Evolutionary conservation across 768 basidiomycete genomes (phyloP), one percentile per base, ranked within the genome.

Genomic region (Pseudohyphozyma bogoriensis): DNA sequence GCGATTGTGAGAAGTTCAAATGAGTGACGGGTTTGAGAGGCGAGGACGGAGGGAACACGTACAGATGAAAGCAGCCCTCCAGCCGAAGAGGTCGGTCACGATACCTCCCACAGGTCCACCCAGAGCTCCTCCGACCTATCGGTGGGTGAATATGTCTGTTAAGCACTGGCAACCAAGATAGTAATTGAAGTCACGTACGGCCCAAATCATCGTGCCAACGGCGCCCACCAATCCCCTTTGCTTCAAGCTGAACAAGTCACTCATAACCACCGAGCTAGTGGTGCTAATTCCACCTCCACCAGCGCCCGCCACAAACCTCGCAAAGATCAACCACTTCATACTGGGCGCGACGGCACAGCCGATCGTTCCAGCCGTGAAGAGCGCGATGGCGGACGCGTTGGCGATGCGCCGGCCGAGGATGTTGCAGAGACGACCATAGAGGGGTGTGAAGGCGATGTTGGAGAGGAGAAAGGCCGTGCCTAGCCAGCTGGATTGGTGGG

Each of bases 161-260:
- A n/a, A n/a, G n/a, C n/a, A n/a, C n/a, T n/a, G n/a, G n/a, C n/a
- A n/a, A n/a, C n/a, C n/a, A n/a, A n/a, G n/a, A n/a, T n/a, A n/a
- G n/a, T n/a, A n/a, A n/a, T n/a, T n/a, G n/a, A n/a, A n/a, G n/a
- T n/a, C n/a, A n/a, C n/a, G n/a, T n/a, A n/a, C n/a, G n/a, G 90
- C 91, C 72, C 82, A 92, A 63, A 90, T 58, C 69, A 60, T 44
- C 31, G 69, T 71, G 6, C 39, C 83, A 78, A 89, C 79, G 58
- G 89, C 89, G 73, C 95, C 90, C 69, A 90, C 91, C 16, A 92
- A 74, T 3, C 89, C 91, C 59, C 92, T 79, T 62, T 88, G 84
- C 71, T 85, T 85, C 68, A 95, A 73, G 20, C 89, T 87, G 63
- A 96, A 85, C 31, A 95, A 29, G 76, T 96, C 92, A 10, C 86